Base-by-base conservation (phyloP, 306 rosid species). In the Senna tora region DNA sequence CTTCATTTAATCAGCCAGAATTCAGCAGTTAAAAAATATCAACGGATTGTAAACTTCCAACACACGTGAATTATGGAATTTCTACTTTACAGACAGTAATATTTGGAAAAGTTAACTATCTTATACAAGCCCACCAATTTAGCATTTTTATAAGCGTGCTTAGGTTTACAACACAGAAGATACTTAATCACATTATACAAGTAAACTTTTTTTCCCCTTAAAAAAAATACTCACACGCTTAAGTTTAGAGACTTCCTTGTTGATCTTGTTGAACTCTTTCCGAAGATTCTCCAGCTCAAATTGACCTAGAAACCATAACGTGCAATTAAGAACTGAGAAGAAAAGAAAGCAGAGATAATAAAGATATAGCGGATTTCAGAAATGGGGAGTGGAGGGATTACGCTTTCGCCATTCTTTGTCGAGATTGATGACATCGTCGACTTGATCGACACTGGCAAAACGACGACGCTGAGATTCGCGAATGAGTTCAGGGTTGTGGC, bases 381-480 rank as follows among this genome's bases (percentile, higher is more conserved):
- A 0, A 22, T 30, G 46, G 8, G 63, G 13, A 12, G 11, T 22
- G 30, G 22, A 55, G 75, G 42, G 10, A 10, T 66, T 85, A 93
- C 97, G 98, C 33, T 84, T 84, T 49, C 98, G 96, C 96, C 96
- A 89, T 79, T 88, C 87, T 82, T 88, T 86, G 85, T 94, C 97
- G 77, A 94, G 90, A 81, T 43, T 54, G 85, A 94, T 89, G 73
- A 94, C 82, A 61, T 89, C 96, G 50, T 94, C 96, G 72, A 94
- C 96, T 21, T 72, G 39, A 12, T 89, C 97, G 20, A 94, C 96
- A 76, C 43, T 66, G 57, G 92, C 88, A 46, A 84, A 88, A 53
- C 99, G 99, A n/a, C 97, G 97, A 13, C 93, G 91, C 79, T 86
- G 99, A 9, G 97, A 94, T 79, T 94, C 97, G 17, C 96, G 97